These are phyloP conservation scores for Peronospora belbahrii DNA, from an alignment of 352 stramenopile genomes.

Conservation along the genomic window DNA sequence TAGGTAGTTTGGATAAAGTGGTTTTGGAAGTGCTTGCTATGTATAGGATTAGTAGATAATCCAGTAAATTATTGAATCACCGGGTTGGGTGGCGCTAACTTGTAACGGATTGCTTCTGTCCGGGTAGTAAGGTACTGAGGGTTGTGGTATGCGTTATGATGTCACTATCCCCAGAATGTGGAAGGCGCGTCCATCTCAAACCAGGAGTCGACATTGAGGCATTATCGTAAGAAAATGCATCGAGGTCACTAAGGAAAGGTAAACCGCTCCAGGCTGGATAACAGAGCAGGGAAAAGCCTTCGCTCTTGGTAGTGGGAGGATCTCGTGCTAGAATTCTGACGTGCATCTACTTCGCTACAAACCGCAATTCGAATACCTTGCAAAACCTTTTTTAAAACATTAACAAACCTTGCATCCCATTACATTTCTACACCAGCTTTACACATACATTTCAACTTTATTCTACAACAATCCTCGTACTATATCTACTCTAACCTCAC, in stretches of 20 bases:
- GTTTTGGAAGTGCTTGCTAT: too few relatives aligned
- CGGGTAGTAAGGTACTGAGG: conserved; percentile 32
- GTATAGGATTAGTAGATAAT: too few relatives aligned
- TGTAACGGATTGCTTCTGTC: conserved; percentile 38
- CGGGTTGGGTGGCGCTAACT: conserved; percentile 39
- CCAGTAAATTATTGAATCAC: neutral
- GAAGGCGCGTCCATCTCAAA: conserved; percentile 42
- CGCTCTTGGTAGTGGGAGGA: conserved; percentile 56
- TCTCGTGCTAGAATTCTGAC: conserved; percentile 41
- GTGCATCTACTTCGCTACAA: conserved; percentile 12
- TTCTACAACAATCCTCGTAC: too few relatives aligned
- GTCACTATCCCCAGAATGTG: conserved; percentile 35
- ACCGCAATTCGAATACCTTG: conserved; percentile 25
- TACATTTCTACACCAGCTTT: too few relatives aligned
- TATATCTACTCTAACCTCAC: too few relatives aligned
- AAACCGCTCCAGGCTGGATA: conserved; percentile 41
- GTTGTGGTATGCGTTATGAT: conserved; percentile 19
- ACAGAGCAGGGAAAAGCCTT: conserved; percentile 51
- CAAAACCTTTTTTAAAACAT: conserved; percentile 7
- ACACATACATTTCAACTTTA: too few relatives aligned
- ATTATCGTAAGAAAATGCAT: conserved; percentile 23
- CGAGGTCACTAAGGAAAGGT: conserved; percentile 47
- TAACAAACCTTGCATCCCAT: too few relatives aligned
- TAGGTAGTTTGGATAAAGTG: too few relatives aligned
- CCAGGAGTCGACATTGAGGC: conserved; percentile 42